Conservation (phyloP, 2,329 filamentous ascomycete species). For the Hypoxylon sp. region DNA sequence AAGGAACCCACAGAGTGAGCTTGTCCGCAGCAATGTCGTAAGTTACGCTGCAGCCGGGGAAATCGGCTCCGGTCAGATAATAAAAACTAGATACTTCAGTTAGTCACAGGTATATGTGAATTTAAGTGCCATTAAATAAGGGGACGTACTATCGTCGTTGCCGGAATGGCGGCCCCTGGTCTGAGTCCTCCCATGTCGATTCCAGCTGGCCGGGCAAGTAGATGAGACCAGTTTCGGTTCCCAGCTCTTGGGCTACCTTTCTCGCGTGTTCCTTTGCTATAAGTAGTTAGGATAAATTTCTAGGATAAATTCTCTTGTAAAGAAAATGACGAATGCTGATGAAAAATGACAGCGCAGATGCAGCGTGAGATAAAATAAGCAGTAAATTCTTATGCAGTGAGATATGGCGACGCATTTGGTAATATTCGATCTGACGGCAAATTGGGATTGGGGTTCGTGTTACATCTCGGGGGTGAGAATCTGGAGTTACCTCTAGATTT, state of each 20-base stretch:
- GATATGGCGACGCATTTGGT: slow-evolving; percentile 1
- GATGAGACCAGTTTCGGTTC: slow-evolving; percentile 59
- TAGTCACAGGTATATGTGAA: not conserved
- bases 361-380: not conserved
- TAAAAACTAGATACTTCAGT: slow-evolving; percentile 58
- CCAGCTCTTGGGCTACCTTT: slow-evolving; percentile 63
- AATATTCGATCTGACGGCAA: slow-evolving; percentile 4
- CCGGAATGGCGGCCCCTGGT: slow-evolving; percentile 63
- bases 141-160: slow-evolving; percentile 65
- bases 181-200: slow-evolving; percentile 65
- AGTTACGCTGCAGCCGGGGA: slow-evolving; percentile 63
- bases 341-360: not conserved
- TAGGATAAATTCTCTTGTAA: no score
- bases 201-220: slow-evolving; percentile 64
- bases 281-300: slow-evolving; percentile 26
- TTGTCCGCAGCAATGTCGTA: slow-evolving; percentile 67
- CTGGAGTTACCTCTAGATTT: slow-evolving; percentile 5
- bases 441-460: not conserved
- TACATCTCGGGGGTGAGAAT: not conserved
- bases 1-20: slow-evolving; percentile 78
- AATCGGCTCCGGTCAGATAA: slow-evolving; percentile 64
- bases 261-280: slow-evolving; percentile 65
- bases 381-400: no score
- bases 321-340: slow-evolving; percentile 1
- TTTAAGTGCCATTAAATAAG: not conserved